Evolutionary conservation across 345 rosid genomes (phyloP).

Genomic region (Melastoma malabathricum): DNA sequence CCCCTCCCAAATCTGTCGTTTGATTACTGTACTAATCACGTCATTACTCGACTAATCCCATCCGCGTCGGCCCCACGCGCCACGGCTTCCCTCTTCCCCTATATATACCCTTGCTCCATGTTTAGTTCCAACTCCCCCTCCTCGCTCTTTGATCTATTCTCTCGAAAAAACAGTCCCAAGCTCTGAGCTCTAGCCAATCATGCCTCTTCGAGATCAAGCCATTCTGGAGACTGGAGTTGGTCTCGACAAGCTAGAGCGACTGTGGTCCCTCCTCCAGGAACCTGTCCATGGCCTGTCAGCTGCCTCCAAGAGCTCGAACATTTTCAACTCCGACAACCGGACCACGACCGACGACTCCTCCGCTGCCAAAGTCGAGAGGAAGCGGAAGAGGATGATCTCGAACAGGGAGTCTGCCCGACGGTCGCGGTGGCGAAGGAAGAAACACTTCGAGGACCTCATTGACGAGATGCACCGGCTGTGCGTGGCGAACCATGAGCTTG

Average conservation of each 20-base stretch:
- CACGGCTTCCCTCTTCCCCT: conserved; percentile 3
- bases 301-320: conserved; percentile 27
- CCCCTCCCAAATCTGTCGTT: no score
- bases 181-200: conserved; percentile 8
- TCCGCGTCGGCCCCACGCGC: conserved; percentile 11
- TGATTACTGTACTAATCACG: no score
- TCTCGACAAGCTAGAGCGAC: conserved; percentile 28
- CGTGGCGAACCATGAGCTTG: conserved; percentile 47
- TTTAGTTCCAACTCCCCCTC: conserved; percentile 36
- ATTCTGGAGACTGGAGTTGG: conserved; percentile 25
- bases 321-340: no score
- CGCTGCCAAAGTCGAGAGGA: not conserved
- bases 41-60: no score
- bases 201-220: conserved; percentile 16
- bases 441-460: not conserved
- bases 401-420: not conserved
- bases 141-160: conserved; percentile 14
- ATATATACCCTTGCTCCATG: conserved; percentile 40
- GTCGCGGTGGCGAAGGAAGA: not conserved
- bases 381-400: conserved; percentile 2
- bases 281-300: conserved; percentile 20
- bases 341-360: conserved; percentile 5
- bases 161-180: no score
- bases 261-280: conserved; percentile 25
- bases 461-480: conserved; percentile 30